A percentile compares a stretch with the other conserved stretches of the same genome.
Evolutionary conservation across 805 yeast species (phyloP).

Genomic region (Tetrapisispora fleetii): DNA sequence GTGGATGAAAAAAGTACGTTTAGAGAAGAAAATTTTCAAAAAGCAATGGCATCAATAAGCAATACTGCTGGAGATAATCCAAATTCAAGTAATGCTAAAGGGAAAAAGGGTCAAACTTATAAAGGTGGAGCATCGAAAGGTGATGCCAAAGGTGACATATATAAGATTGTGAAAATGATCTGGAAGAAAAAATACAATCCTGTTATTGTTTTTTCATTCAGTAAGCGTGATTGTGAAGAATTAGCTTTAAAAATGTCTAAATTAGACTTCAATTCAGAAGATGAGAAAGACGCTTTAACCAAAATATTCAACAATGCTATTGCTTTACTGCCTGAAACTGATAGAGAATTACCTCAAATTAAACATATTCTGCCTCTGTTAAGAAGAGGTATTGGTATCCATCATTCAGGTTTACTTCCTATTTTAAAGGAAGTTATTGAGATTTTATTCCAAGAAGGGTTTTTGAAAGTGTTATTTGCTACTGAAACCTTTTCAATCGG

Average conservation of each 20-base stretch:
- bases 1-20: slow-evolving; percentile 95
- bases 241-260: slow-evolving; percentile 93
- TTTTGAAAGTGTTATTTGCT: slow-evolving; percentile 87
- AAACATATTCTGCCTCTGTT: slow-evolving; percentile 81
- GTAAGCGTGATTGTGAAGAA: slow-evolving; percentile 93
- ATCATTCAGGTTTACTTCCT: slow-evolving; percentile 93
- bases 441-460: slow-evolving; percentile 92
- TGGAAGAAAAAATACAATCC: slow-evolving; percentile 96
- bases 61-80: slow-evolving; percentile 82
- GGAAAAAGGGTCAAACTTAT: slow-evolving; percentile 70
- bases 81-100: slow-evolving; percentile 43
- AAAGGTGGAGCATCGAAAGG: slow-evolving; percentile 69
- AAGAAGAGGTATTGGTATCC: slow-evolving; percentile 95
- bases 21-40: slow-evolving; percentile 95
- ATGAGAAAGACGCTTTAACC: slow-evolving; percentile 83
- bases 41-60: slow-evolving; percentile 91
- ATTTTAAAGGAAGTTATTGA: slow-evolving; percentile 92
- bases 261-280: slow-evolving; percentile 86
- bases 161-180: slow-evolving; percentile 95
- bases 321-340: slow-evolving; percentile 77
- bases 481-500: slow-evolving; percentile 98
- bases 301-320: slow-evolving; percentile 89
- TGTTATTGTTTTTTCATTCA: slow-evolving; percentile 95
- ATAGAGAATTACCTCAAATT: slow-evolving; percentile 88
- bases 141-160: slow-evolving; percentile 72